Base-by-base conservation (phyloP, 441 rosid species). In the Geranium incanum region DNA sequence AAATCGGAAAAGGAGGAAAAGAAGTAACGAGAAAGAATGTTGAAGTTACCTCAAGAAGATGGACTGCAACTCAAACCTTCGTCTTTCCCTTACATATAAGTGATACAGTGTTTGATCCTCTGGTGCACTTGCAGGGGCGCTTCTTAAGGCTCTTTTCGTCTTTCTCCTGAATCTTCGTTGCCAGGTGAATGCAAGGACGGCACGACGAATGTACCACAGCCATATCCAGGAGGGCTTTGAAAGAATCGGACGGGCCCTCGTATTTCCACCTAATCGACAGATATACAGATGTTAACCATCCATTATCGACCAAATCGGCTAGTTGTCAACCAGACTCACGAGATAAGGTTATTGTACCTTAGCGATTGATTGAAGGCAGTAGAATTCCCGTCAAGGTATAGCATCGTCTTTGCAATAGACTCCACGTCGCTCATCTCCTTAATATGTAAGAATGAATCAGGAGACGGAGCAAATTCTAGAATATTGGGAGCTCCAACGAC, bases 201-300 rank as follows among this genome's bases (percentile, higher is more conserved):
- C 98, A 93, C n/a, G 98, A 88, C 45, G 97, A 93, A 65, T 91
- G 97, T 68, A 91, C 97, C 1, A 88, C 93, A 50, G 97, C 88
- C 98, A 91, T 93, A 79, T 93, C 97, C 76, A 93, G 81, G 18
- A 93, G 90, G 74, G 97, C 97, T 84, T 89, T 91, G 82, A 91
- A 93, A 23, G 33, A 23, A 23, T 23, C 33, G 1, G 33, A 23
- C 33, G 33, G 43, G 6, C 43, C 43, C 43, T 91, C 87, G 1
- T 86, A 83, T 76, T 93, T 93, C 98, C 98, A 93, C 84, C 95
- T 91, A 73, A 79, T 59, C 8, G 76, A 76, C 52, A 75, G 12
- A 21, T 48, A 12, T 74, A 71, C 64, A 1, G 69, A 59, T 55
- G 23, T 37, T 52, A 15, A n/a, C 33, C 33, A 38, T 3, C 6